A percentile compares a stretch with the other conserved stretches of the same genome.
Conservation (phyloP, 257 asterid genomes). For the Nicotiana sylvestris region DNA sequence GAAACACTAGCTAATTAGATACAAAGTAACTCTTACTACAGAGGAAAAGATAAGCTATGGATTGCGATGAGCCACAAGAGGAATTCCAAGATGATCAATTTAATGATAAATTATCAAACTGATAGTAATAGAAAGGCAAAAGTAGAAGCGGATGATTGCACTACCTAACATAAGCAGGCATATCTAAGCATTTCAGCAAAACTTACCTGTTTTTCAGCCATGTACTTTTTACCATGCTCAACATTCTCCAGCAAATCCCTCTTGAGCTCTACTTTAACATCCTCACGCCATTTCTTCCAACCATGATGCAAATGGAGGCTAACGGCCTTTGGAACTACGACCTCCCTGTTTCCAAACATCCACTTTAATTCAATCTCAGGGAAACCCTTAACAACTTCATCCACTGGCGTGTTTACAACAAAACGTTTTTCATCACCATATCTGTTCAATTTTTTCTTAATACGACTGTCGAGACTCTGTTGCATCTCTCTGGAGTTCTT, state of each 20-base stretch:
- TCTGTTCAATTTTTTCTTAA: constrained; percentile 64
- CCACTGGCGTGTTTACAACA: constrained; percentile 64
- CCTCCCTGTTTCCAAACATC: constrained; percentile 87
- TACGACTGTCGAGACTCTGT: constrained; percentile 55
- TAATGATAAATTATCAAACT: neutral
- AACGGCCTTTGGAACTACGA: constrained; percentile 68
- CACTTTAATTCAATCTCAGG: constrained; percentile 90
- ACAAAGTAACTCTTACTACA: neutral
- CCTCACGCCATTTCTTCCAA: constrained; percentile 97
- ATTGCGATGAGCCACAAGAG: neutral
- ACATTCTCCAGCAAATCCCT: constrained; percentile 59
- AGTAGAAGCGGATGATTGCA: constrained; percentile 1
- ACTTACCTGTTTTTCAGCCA: constrained; percentile 88
- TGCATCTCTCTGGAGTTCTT: constrained; percentile 71
- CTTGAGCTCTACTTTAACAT: constrained; percentile 57
- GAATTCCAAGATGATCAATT: neutral
- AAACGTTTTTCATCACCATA: constrained; percentile 70
- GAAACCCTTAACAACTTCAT: constrained; percentile 84
- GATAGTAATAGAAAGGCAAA: constrained; percentile 4
- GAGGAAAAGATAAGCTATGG: neutral
- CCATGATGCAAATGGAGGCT: constrained; percentile 61
- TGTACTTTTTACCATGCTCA: constrained; percentile 78
- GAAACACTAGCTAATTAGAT: neutral
- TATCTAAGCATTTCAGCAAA: constrained; percentile 2
- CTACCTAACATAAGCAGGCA: constrained; percentile 1